A percentile compares a stretch with the other conserved stretches of the same genome.
Evolutionary conservation across 352 stramenopile genomes (phyloP).

Genomic region (Phytophthora citrophthora): DNA sequence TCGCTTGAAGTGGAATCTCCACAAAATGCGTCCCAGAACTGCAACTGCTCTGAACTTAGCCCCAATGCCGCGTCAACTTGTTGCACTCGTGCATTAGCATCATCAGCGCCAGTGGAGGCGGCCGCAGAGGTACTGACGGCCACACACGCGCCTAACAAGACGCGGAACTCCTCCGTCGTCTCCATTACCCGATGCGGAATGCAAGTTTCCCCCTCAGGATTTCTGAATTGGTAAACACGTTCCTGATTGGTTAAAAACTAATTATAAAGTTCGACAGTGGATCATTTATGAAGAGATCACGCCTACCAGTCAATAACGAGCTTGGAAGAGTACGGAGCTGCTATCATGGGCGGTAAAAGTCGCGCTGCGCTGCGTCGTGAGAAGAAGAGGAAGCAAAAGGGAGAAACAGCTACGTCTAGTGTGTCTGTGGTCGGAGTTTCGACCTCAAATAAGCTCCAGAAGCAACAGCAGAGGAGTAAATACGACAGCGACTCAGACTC

Average conservation of each 20-base stretch:
- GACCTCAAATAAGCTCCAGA: slow-evolving; percentile 2
- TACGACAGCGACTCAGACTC: slow-evolving; percentile 58
- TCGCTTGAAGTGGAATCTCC: slow-evolving; percentile 30
- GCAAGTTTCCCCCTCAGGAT: slow-evolving; percentile 16
- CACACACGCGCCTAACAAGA: slow-evolving; percentile 48
- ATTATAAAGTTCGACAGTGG: slow-evolving; percentile 2
- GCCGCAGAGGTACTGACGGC: slow-evolving; percentile 31
- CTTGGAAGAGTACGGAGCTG: background rate
- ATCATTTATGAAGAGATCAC: slow-evolving; percentile 5
- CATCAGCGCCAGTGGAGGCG: background rate
- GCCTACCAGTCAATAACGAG: slow-evolving; percentile 21
- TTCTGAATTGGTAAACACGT: slow-evolving; percentile 3
- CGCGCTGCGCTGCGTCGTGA: slow-evolving; percentile 50
- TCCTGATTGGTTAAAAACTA: slow-evolving; percentile 20
- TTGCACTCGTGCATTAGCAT: slow-evolving; percentile 5
- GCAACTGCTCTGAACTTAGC: slow-evolving; percentile 47
- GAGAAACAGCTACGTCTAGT: slow-evolving; percentile 1
- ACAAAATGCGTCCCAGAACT: slow-evolving; percentile 59
- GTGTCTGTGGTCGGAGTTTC: background rate
- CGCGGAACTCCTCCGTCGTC: slow-evolving; percentile 47
- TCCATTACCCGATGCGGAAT: slow-evolving; percentile 44
- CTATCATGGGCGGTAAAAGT: slow-evolving; percentile 47
- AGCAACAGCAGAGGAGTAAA: slow-evolving; percentile 28
- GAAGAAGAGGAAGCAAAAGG: slow-evolving; percentile 46
- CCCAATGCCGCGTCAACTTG: slow-evolving; percentile 20